Conservation (phyloP, 208 protist genomes). For the Herpetomonas tarakana region DNA sequence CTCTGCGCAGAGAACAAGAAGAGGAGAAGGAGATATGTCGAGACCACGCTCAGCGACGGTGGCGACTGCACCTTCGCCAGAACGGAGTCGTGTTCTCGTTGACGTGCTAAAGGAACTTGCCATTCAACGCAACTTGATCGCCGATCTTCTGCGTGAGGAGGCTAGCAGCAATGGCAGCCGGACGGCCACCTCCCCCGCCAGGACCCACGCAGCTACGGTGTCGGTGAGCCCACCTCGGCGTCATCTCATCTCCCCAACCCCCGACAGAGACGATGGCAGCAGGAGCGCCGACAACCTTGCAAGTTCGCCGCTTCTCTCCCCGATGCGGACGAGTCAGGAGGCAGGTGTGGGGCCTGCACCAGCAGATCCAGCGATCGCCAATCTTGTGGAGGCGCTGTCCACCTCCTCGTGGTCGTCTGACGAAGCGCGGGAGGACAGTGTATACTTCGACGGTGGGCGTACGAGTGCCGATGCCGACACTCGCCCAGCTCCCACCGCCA, state of each 20-base stretch:
- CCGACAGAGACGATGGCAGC: background rate
- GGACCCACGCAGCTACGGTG: background rate
- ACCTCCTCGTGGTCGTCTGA: constrained; percentile 66
- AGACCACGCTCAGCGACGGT: background rate
- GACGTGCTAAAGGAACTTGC: constrained; percentile 25
- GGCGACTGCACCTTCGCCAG: constrained; percentile 1
- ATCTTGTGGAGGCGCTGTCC: constrained; percentile 52
- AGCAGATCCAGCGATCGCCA: constrained; percentile 17
- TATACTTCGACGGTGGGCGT: too few relatives aligned
- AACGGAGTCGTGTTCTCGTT: constrained; percentile 1
- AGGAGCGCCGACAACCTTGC: background rate
- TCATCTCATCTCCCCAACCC: constrained; percentile 9
- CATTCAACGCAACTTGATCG: constrained; percentile 22
- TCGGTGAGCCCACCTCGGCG: background rate
- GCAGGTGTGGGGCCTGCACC: background rate
- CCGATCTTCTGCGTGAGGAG: constrained; percentile 15
- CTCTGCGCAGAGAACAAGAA: too few relatives aligned
- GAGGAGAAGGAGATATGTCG: background rate
- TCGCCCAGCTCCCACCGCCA: too few relatives aligned
- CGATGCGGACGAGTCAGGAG: background rate
- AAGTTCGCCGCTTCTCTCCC: background rate
- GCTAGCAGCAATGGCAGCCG: background rate
- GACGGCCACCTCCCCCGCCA: background rate
- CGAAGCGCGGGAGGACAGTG: constrained; percentile 2
- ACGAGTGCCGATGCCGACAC: background rate